Evolutionary conservation across 1,284 basidiomycete genomes (phyloP).

Genomic region (Termitomyces sp.): DNA sequence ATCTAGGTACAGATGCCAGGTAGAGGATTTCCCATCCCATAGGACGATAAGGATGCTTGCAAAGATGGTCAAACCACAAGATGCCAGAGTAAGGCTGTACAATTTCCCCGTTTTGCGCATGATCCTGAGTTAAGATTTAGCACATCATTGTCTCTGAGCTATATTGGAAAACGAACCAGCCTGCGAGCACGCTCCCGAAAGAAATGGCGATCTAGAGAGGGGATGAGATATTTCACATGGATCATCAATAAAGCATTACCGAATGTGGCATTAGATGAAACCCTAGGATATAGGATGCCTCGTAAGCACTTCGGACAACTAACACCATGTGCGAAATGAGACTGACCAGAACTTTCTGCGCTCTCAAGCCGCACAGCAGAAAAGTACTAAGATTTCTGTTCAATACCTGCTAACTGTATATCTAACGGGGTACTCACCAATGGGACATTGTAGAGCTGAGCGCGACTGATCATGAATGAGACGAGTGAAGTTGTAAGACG

Average conservation of each 20-base stretch:
- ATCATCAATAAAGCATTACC: slow-evolving; percentile 34
- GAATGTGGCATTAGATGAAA: slow-evolving; percentile 86
- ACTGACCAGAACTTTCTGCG: slow-evolving; percentile 66
- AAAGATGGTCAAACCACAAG: slow-evolving; percentile 47
- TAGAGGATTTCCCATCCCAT: slow-evolving; percentile 61
- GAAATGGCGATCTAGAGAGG: slow-evolving; percentile 64
- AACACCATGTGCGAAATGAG: slow-evolving; percentile 15
- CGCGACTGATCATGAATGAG: slow-evolving; percentile 6
- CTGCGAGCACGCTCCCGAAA: slow-evolving; percentile 76
- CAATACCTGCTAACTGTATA: slow-evolving; percentile 1
- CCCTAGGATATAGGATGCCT: slow-evolving; percentile 31
- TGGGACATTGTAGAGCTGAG: slow-evolving; percentile 80
- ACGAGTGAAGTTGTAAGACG: slow-evolving; percentile 5
- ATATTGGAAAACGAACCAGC: slow-evolving; percentile 52
- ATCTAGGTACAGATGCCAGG: slow-evolving; percentile 70
- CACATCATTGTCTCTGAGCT: neutral
- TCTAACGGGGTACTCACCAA: slow-evolving; percentile 40
- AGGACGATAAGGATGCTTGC: slow-evolving; percentile 52
- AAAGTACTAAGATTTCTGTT: slow-evolving; percentile 53
- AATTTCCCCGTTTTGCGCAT: slow-evolving; percentile 83
- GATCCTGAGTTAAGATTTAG: slow-evolving; percentile 42
- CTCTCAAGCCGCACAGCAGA: slow-evolving; percentile 77
- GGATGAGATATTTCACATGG: slow-evolving; percentile 16
- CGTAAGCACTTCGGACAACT: slow-evolving; percentile 13
- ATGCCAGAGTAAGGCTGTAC: slow-evolving; percentile 64